Percentiles rank a stretch among this genome's conserved stretches.
Evolutionary conservation across 2,329 filamentous ascomycete genomes (phyloP).

Genomic region (Dactylonectria macrodidyma): DNA sequence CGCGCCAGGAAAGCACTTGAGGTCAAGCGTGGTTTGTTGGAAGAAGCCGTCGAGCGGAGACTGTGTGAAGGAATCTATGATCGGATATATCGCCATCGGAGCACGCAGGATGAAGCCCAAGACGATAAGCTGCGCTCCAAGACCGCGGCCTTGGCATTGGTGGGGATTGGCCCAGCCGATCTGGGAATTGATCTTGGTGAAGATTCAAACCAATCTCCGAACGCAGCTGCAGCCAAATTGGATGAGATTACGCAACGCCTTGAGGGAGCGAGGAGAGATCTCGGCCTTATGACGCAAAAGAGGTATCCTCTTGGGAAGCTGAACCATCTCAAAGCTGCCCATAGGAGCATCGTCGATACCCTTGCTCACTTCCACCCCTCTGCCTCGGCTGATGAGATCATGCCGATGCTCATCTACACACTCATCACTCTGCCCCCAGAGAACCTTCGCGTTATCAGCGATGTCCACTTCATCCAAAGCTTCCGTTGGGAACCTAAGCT

Average conservation of each 20-base stretch:
- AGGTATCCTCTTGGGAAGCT: slow-evolving; percentile 93
- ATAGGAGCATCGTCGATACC: slow-evolving; percentile 95
- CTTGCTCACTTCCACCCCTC: slow-evolving; percentile 77
- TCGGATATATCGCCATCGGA: slow-evolving; percentile 91
- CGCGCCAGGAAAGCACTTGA: slow-evolving; percentile 84
- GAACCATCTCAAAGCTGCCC: slow-evolving; percentile 87
- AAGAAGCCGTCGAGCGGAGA: slow-evolving; percentile 92
- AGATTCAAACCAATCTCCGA: slow-evolving; percentile 67
- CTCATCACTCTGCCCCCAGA: slow-evolving; percentile 92
- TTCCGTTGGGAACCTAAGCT: slow-evolving; percentile 90
- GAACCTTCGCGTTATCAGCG: slow-evolving; percentile 90
- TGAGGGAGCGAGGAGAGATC: slow-evolving; percentile 75
- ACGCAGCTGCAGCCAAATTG: slow-evolving; percentile 71
- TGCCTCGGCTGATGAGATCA: slow-evolving; percentile 96
- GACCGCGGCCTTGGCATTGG: slow-evolving; percentile 89
- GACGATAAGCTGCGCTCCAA: slow-evolving; percentile 96
- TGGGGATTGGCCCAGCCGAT: slow-evolving; percentile 90
- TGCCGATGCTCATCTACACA: slow-evolving; percentile 96
- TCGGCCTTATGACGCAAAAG: slow-evolving; percentile 88
- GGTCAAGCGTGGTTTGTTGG: slow-evolving; percentile 80
- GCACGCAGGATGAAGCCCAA: slow-evolving; percentile 92
- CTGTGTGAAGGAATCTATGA: slow-evolving; percentile 89
- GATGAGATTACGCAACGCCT: slow-evolving; percentile 82
- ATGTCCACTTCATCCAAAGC: slow-evolving; percentile 93
- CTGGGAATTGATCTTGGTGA: slow-evolving; percentile 82